Conservation (phyloP, 208 protist species). For the Trypanosoma platydactyli region DNA sequence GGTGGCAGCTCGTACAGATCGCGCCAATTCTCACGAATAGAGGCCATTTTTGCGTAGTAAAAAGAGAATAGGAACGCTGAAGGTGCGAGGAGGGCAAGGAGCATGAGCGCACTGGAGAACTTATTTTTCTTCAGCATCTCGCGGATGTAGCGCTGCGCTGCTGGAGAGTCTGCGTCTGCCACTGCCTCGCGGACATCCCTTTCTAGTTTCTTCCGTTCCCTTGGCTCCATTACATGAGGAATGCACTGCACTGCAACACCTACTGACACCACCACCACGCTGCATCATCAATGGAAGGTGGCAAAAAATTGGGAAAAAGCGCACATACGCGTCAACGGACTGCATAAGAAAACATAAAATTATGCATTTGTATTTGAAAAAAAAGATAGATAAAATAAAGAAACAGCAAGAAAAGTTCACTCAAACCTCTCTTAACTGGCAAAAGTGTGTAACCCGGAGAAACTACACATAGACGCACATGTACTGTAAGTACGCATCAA, state of each 20-base stretch:
- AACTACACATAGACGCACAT: conserved; percentile 8
- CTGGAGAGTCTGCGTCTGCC: conserved; percentile 57
- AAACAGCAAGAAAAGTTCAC: too few relatives aligned
- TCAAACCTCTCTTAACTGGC: too few relatives aligned
- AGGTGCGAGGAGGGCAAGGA: conserved; percentile 44
- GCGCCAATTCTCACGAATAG: conserved; percentile 55
- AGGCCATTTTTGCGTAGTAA: conserved; percentile 60
- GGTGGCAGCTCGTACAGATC: conserved; percentile 77
- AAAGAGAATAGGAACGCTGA: conserved; percentile 59
- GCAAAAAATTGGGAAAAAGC: background rate
- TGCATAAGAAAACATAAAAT: too few relatives aligned
- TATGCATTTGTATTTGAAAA: too few relatives aligned
- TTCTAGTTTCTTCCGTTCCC: conserved; percentile 48
- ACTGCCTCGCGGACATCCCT: conserved; percentile 57
- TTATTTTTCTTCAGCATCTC: conserved; percentile 74
- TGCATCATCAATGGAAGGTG: background rate
- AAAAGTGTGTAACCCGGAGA: background rate
- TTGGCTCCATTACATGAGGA: conserved; percentile 36
- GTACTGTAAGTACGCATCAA: too few relatives aligned
- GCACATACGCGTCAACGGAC: too few relatives aligned
- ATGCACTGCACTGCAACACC: background rate
- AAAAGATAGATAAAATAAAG: too few relatives aligned
- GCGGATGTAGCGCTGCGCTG: conserved; percentile 67
- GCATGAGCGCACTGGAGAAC: conserved; percentile 51
- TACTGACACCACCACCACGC: background rate